Percentiles rank a stretch among this genome's conserved stretches.
Evolutionary conservation across 371 early-diverging fungal species (phyloP).

Genomic region (Mucor plumbeus): DNA sequence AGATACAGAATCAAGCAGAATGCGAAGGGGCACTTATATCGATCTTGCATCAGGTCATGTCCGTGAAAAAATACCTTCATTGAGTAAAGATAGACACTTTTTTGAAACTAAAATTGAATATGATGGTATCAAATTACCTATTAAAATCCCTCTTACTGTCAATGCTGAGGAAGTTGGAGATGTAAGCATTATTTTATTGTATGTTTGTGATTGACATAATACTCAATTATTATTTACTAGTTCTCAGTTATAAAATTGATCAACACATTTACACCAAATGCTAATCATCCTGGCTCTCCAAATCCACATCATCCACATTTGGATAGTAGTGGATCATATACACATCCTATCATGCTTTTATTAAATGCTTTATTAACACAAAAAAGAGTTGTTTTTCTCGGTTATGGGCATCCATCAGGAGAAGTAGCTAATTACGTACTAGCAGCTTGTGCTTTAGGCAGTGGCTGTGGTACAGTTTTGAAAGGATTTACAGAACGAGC

Average conservation of each 20-base stretch:
- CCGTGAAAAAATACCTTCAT: constrained; percentile 46
- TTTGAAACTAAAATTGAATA: constrained; percentile 86
- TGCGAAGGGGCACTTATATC: constrained; percentile 57
- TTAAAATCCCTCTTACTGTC: constrained; percentile 84
- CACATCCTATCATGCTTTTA: constrained; percentile 86
- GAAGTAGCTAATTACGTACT: constrained; percentile 94
- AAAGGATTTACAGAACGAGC: constrained; percentile 89
- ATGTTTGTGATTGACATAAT: too few relatives aligned
- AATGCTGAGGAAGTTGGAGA: constrained; percentile 93
- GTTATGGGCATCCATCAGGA: constrained; percentile 87
- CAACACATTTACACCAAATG: constrained; percentile 64
- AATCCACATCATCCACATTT: constrained; percentile 88
- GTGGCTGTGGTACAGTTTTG: constrained; percentile 86
- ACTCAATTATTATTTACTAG: constrained; percentile 46
- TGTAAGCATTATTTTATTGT: constrained; percentile 49
- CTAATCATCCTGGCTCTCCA: constrained; percentile 55
- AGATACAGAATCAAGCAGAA: constrained; percentile 27
- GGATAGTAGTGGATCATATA: constrained; percentile 78
- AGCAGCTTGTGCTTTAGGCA: constrained; percentile 89
- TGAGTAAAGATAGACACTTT: constrained; percentile 84
- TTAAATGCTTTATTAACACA: constrained; percentile 89
- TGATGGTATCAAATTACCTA: constrained; percentile 81
- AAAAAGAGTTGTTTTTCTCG: constrained; percentile 94
- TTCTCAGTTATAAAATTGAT: constrained; percentile 82
- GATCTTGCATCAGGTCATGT: constrained; percentile 57